Evolutionary conservation across 805 yeast species (phyloP).

Genomic region (Metahyphopichia silvanorum): DNA sequence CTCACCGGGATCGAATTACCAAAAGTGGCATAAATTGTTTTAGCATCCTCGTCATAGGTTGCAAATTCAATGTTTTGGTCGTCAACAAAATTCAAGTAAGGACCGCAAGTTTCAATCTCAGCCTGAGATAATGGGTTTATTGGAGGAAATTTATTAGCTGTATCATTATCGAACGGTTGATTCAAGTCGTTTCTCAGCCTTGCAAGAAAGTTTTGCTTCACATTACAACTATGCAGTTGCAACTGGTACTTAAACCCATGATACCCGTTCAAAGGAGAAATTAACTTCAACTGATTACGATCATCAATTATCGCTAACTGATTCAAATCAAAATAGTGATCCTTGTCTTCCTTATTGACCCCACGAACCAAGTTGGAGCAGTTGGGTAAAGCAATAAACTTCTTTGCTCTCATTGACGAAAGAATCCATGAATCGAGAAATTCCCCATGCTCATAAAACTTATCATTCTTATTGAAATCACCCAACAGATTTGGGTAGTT

Average conservation of each 20-base stretch:
- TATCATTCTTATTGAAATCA: conserved; percentile 4
- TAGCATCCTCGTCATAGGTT: conserved; percentile 15
- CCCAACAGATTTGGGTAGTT: conserved; percentile 26
- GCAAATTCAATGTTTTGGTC: conserved; percentile 28
- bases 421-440: conserved; percentile 46
- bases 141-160: background rate
- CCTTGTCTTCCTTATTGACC: background rate
- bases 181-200: background rate
- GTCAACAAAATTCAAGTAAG: conserved; percentile 30
- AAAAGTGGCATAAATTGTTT: conserved; percentile 17
- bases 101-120: conserved; percentile 54
- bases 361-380: conserved; percentile 6
- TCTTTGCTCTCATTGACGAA: conserved; percentile 31
- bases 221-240: conserved; percentile 18
- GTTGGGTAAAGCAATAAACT: conserved; percentile 23
- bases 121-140: conserved; percentile 44
- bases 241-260: conserved; percentile 39
- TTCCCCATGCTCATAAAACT: conserved; percentile 7
- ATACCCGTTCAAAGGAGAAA: conserved; percentile 37
- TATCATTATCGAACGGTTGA: background rate
- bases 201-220: background rate
- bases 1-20: conserved; percentile 20
- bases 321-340: conserved; percentile 11
- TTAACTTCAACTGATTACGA: conserved; percentile 25
- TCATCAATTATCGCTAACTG: conserved; percentile 34